Evolutionary conservation across 768 basidiomycete genomes (phyloP), one percentile per base, ranked within the genome.

Genomic region (Xerocomus potaroensis): DNA sequence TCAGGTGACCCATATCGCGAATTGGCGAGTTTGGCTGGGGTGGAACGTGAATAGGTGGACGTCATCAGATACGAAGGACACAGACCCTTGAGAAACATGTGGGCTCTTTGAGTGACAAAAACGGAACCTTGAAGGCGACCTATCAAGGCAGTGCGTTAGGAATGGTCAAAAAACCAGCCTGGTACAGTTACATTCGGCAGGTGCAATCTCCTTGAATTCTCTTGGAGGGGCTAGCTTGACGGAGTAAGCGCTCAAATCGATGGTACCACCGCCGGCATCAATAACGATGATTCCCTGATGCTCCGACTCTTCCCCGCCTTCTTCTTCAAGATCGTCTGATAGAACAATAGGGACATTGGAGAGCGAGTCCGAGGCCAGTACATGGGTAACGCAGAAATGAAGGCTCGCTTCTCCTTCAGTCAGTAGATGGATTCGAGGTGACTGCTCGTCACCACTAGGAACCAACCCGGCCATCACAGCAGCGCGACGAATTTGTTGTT

Each of bases 101-200:
- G 6, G 10, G 26, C 59, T 6, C 53, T 42, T 16, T 60, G 61
- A 3, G 53, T 55, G 5, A 61, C 43, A 37, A 60, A 58, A 6
- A 69, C 63, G 3, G 71, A 68, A 3, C 73, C 72, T 43, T 68
- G 65, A 10, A 72, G 51, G 16, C 59, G 54, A 54, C 71, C 72
- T 73, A 36, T 7, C 9, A 5, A n/a, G 9, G 23, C 6, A 27
- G n/a, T 19, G n/a, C 5, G 32, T 33, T 4, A 19, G 14, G 4
- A 38, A 40, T 31, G 31, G 11, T 1, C 3, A 10, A 2, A 14
- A 7, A 27, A 12, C n/a, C 4, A 4, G 29, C 19, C 16, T 0
- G 37, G 1, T 16, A 8, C 24, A 41, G 1, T 45, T 38, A 65
- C 68, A 67, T 40, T 62, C 64, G 36, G 62, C 58, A 29, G 63